Conservation (phyloP, 176 grass and related monocot species). For the Bromus sterilis region DNA sequence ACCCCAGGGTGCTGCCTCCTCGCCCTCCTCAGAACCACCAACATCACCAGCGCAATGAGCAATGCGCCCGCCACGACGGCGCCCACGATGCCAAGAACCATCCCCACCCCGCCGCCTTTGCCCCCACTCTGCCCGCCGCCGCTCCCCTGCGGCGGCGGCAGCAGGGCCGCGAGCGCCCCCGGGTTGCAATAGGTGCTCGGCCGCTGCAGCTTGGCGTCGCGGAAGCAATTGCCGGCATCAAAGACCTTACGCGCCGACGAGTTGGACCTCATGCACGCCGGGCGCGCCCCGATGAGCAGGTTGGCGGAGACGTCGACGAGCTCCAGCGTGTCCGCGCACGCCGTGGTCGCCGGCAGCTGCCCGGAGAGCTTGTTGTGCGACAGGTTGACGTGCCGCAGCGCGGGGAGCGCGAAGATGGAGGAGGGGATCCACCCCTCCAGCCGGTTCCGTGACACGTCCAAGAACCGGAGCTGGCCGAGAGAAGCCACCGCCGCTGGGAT, state of each 20-base stretch:
- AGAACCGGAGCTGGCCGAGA: slow-evolving; percentile 36
- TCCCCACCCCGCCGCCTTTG: slow-evolving; percentile 38
- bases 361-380: slow-evolving; percentile 60
- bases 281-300: slow-evolving; percentile 55
- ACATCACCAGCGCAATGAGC: slow-evolving; percentile 42
- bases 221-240: slow-evolving; percentile 69
- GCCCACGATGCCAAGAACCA: slow-evolving; percentile 58
- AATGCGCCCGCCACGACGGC: slow-evolving; percentile 43
- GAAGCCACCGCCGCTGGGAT: slow-evolving; percentile 36
- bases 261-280: slow-evolving; percentile 56
- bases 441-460: slow-evolving; percentile 62
- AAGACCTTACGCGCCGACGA: slow-evolving; percentile 44
- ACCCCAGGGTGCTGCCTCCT: slow-evolving; percentile 29
- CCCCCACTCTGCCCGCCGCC: neutral
- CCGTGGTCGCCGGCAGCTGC: slow-evolving; percentile 37
- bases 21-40: slow-evolving; percentile 43
- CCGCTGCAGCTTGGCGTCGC: slow-evolving; percentile 45
- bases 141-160: slow-evolving; percentile 42
- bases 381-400: slow-evolving; percentile 56
- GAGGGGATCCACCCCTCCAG: slow-evolving; percentile 58
- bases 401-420: slow-evolving; percentile 61
- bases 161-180: slow-evolving; percentile 59
- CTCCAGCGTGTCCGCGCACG: slow-evolving; percentile 37
- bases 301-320: slow-evolving; percentile 80
- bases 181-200: slow-evolving; percentile 55